phyloP scores from a whole-genome alignment of 1,284 basidiomycete species.

The Sanguinoderma infundibulare region DNA sequence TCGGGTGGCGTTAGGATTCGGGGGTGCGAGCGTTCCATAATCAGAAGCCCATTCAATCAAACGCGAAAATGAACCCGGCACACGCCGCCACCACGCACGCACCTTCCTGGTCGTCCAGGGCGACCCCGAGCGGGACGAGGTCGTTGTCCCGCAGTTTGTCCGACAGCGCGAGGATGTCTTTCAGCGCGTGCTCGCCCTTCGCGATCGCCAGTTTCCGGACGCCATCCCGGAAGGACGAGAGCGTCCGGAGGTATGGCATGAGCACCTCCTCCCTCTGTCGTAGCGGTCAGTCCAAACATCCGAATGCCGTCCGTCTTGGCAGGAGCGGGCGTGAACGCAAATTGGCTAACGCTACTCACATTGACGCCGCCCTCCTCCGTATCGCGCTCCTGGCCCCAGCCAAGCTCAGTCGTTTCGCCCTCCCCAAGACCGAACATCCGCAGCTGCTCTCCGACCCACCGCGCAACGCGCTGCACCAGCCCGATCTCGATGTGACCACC shows the following conservation, averaged over 20 bases:
- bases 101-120: constrained; percentile 97
- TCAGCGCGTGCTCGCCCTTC: constrained; percentile 65
- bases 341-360: constrained; percentile 49
- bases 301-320: background rate
- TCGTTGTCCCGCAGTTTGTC: constrained; percentile 93
- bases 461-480: constrained; percentile 75
- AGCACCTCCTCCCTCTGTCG: constrained; percentile 80
- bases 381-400: constrained; percentile 68
- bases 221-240: constrained; percentile 92
- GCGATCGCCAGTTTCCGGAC: constrained; percentile 85
- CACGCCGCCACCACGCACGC: constrained; percentile 25
- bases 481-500: constrained; percentile 68
- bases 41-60: background rate
- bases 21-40: background rate
- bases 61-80: too few relatives aligned
- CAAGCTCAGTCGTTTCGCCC: constrained; percentile 67
- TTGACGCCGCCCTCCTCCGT: constrained; percentile 49
- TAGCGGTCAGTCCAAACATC: background rate
- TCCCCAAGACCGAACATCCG: constrained; percentile 95
- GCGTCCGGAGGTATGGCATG: constrained; percentile 87
- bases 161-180: constrained; percentile 83
- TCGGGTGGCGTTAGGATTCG: background rate
- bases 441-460: constrained; percentile 91
- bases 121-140: constrained; percentile 91
- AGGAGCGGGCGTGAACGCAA: background rate